These are phyloP conservation scores for Cnidoscolus chayamansa DNA, from an alignment of 441 rosid genomes.

Conservation along the genomic window DNA sequence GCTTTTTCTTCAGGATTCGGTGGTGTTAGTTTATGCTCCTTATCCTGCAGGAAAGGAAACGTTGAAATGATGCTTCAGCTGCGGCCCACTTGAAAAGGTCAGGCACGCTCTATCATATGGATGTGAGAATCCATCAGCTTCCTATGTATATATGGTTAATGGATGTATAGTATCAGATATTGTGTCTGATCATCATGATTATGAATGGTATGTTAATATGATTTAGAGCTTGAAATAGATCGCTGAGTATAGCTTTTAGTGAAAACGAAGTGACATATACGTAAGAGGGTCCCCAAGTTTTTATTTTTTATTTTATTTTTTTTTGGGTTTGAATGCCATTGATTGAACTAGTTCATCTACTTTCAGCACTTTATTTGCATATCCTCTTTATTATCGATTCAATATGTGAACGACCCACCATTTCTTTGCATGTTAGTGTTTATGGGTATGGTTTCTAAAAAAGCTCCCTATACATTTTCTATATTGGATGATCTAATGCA, in stretches of 20 bases:
- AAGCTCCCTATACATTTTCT: neutral
- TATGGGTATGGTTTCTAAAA: constrained; percentile 1
- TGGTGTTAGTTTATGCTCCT: constrained; percentile 13
- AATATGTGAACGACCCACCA: constrained; percentile 17
- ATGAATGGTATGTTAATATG: neutral
- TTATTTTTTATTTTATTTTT: neutral
- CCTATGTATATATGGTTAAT: too few species aligned
- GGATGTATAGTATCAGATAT: constrained; percentile 2
- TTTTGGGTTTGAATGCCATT: constrained; percentile 6
- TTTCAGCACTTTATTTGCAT: neutral
- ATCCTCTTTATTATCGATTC: constrained; percentile 9
- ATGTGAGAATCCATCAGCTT: too few species aligned
- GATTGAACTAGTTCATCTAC: constrained; percentile 26
- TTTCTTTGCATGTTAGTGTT: neutral
- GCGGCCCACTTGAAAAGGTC: constrained; percentile 24
- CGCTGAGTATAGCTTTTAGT: neutral
- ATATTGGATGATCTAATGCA: too few species aligned
- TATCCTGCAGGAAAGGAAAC: constrained; percentile 12
- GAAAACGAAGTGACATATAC: constrained; percentile 3
- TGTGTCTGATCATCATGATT: constrained; percentile 18
- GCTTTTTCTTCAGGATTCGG: neutral
- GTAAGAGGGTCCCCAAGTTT: constrained; percentile 1
- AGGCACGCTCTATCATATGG: constrained; percentile 21
- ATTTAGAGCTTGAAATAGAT: constrained; percentile 19
- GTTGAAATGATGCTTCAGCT: constrained; percentile 26